These are phyloP conservation scores for Neurospora sp. DNA, from an alignment of 2,329 filamentous ascomycete genomes.

Conservation along the genomic window DNA sequence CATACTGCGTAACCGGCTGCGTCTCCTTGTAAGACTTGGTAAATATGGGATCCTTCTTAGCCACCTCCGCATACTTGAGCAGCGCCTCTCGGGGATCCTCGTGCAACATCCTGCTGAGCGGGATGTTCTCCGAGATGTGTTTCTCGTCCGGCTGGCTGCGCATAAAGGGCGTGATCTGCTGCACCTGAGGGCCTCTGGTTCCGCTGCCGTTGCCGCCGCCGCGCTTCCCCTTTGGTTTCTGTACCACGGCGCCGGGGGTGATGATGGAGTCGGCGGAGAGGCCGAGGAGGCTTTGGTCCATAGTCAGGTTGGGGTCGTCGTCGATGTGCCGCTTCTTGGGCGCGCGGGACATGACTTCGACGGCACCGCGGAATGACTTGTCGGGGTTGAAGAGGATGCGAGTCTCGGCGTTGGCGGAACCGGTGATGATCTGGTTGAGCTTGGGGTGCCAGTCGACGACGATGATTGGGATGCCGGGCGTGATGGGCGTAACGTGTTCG, in stretches of 20 bases:
- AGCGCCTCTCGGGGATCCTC: conserved; percentile 92
- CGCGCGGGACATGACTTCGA: conserved; percentile 82
- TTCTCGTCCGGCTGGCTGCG: conserved; percentile 84
- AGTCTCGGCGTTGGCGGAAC: conserved; percentile 81
- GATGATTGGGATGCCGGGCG: conserved; percentile 71
- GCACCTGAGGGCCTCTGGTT: conserved; percentile 75
- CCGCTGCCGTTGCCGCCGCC: conserved; percentile 63
- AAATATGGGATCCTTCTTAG: conserved; percentile 86
- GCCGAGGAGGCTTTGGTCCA: conserved; percentile 66
- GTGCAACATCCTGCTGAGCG: conserved; percentile 84
- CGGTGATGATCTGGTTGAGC: conserved; percentile 92
- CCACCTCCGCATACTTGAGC: conserved; percentile 88
- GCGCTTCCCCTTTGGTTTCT: conserved; percentile 33
- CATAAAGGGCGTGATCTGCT: conserved; percentile 77
- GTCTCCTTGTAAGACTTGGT: conserved; percentile 89
- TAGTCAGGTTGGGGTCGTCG: conserved; percentile 80
- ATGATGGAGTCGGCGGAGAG: conserved; percentile 77
- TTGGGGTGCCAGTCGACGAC: conserved; percentile 86
- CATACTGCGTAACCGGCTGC: conserved; percentile 86
- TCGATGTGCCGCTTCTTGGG: conserved; percentile 94
- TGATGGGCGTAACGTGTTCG: conserved; percentile 82
- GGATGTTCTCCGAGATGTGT: conserved; percentile 80
- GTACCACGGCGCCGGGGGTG: conserved; percentile 50
- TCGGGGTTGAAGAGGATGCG: conserved; percentile 84
- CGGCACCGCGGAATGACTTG: conserved; percentile 72